Evolutionary conservation across 495 filamentous ascomycete species (phyloP), one percentile per base, ranked within the genome.

Genomic region (Neurospora africana): DNA sequence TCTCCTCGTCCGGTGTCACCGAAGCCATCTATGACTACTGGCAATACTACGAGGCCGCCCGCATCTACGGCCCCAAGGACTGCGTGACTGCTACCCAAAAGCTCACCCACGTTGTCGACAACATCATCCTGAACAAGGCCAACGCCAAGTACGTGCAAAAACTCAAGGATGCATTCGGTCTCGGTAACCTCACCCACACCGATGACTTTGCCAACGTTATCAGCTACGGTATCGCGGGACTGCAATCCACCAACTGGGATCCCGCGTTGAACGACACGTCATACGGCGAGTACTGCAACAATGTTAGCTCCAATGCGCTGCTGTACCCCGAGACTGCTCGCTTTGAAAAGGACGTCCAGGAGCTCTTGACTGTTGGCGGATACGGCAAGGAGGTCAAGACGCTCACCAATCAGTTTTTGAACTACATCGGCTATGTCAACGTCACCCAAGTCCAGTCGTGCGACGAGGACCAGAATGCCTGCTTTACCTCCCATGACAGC

Each of bases 161-260:
- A 74, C 86, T 94, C 17, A 90, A 93, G 76, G 72, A 77, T 1
- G 78, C 82, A 0, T 92, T 92, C 71, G 89, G 89, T 3, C 78
- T 92, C 2, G 78, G 81, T 10, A 83, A 87, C 69, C 77, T 91
- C 58, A 89, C 86, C 2, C 79, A 88, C 73, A 81, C 86, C 70
- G 80, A 84, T 36, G 89, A 91, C 77, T 93, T 94, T 74, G 90
- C 88, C 58, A 83, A 82, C 65, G 76, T 82, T 0, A 78, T 92
- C 39, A 83, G 81, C 33, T 73, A 69, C 3, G 86, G 86, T 1
- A 84, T 92, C 67, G 79, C 79, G 13, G 78, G 77, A 3, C 89
- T 90, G 79, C 91, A 93, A 79, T 79, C 78, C 33, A 82, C 85
- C 5, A 92, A 92, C 77, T 94, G 91, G 91, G 91, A 93, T 76